Evolutionary conservation across 2,329 filamentous ascomycete species (phyloP), one percentile per base, ranked within the genome.

Genomic region (Penicillium sclerotiorum): DNA sequence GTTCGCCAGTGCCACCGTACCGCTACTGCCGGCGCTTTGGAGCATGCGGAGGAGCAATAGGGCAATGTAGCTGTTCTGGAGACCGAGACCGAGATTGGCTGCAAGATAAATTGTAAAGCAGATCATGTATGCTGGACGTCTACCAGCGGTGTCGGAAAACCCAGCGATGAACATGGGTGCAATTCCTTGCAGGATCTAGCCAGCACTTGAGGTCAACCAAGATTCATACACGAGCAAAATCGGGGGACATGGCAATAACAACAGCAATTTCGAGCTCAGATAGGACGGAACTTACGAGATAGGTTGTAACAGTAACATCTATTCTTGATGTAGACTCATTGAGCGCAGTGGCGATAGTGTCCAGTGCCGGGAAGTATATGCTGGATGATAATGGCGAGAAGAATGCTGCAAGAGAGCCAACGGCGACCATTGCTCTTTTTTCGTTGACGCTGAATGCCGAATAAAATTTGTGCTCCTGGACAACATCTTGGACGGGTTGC

Each of bases 1-100:
- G 53, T 82, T 88, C 0, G 83, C 84, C 2, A 93, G 74, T 1
- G 88, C 86, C 13, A 90, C 76, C 0, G 86, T 87, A 1, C 53
- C 53, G 21, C 57, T 60, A 22, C 55, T 58, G 2, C 57, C 57
- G 8, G 57, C 57, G 23, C 55, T 58, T 28, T 61, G 58, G 1
- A 61, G 25, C 39, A 57, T 58, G 13, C 58, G 44, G 15, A 61
- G 45, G 1, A 55, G 45, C 2, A 59, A 20, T 5, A 61, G 44
- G 13, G 55, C 53, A 2, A 77, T 73, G 49, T 81, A 85, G 61
- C 79, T 74, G 23, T 78, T 72, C 58, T 85, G 82, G 8, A 86
- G 63, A 13, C 80, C 82, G 2, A 86, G 70, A 0, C 81, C 83
- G 13, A 86, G 80, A 58, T 84, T 84, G 52, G 81, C 82, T 32